A percentile compares a stretch with the other conserved stretches of the same genome.
Evolutionary conservation across 257 asterid species (phyloP).

Genomic region (Cynanchum wilfordii): DNA sequence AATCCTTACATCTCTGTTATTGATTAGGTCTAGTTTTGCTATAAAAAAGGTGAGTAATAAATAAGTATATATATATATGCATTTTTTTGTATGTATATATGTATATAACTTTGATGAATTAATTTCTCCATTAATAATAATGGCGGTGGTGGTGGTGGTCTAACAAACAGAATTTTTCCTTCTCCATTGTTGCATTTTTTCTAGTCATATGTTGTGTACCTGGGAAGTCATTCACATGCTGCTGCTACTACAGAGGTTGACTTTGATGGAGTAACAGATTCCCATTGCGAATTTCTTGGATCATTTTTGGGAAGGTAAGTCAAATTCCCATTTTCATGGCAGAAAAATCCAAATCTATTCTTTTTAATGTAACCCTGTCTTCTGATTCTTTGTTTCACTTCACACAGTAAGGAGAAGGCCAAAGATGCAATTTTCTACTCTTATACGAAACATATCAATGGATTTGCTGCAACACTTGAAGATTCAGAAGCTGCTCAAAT

Average conservation of each 20-base stretch:
- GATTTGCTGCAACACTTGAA: constrained; percentile 85
- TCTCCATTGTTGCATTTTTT: not conserved
- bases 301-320: constrained; percentile 73
- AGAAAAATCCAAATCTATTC: not conserved
- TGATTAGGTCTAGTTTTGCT: constrained; percentile 66
- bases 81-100: too few species aligned
- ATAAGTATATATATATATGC: constrained; percentile 4
- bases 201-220: constrained; percentile 80
- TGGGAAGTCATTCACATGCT: constrained; percentile 88
- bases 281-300: constrained; percentile 72
- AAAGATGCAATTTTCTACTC: constrained; percentile 77
- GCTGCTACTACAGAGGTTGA: constrained; percentile 28
- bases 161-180: not conserved
- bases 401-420: constrained; percentile 53
- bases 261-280: constrained; percentile 53
- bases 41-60: constrained; percentile 50
- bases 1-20: constrained; percentile 31
- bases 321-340: not conserved
- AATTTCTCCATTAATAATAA: too few species aligned
- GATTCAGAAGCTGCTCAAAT: constrained; percentile 55
- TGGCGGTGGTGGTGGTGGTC: not conserved
- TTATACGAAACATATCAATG: constrained; percentile 80
- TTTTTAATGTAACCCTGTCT: too few species aligned
- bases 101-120: not conserved
- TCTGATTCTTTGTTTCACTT: not conserved